Conservation (phyloP, 2,329 filamentous ascomycete species). For the Xylariaceae sp. region DNA sequence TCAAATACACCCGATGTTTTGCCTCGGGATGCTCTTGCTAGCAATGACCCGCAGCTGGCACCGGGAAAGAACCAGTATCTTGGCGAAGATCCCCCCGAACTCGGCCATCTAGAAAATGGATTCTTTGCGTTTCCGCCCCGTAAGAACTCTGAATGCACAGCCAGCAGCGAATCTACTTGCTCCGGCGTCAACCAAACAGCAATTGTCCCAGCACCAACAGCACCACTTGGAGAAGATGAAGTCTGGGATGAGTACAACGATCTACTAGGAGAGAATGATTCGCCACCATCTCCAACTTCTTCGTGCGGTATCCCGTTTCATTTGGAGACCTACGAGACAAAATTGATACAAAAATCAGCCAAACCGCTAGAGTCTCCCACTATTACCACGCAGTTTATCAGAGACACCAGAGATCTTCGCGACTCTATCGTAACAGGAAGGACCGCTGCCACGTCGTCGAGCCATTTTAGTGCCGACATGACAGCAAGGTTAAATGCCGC, state of each 20-base stretch:
- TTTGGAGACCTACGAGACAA: constrained; percentile 44
- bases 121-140: constrained; percentile 72
- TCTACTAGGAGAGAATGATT: constrained; percentile 60
- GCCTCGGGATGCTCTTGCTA: too few species aligned
- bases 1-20: constrained; percentile 33
- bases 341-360: constrained; percentile 30
- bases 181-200: constrained; percentile 64
- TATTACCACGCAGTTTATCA: constrained; percentile 22
- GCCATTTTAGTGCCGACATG: constrained; percentile 52
- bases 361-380: constrained; percentile 45
- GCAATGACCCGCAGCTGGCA: too few species aligned
- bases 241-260: constrained; percentile 95
- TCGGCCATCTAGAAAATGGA: constrained; percentile 41
- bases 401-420: constrained; percentile 18
- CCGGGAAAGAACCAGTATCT: too few species aligned
- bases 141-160: constrained; percentile 64
- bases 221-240: constrained; percentile 73
- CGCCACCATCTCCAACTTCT: constrained; percentile 49
- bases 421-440: constrained; percentile 29
- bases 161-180: constrained; percentile 58
- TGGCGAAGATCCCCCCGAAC: constrained; percentile 21
- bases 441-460: constrained; percentile 39
- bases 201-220: constrained; percentile 56
- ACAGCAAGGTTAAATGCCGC: constrained; percentile 47
- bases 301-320: constrained; percentile 54